These are phyloP conservation scores for Lasiodiplodia sp. DNA, from an alignment of 2,329 filamentous ascomycete species.

Conservation along the genomic window DNA sequence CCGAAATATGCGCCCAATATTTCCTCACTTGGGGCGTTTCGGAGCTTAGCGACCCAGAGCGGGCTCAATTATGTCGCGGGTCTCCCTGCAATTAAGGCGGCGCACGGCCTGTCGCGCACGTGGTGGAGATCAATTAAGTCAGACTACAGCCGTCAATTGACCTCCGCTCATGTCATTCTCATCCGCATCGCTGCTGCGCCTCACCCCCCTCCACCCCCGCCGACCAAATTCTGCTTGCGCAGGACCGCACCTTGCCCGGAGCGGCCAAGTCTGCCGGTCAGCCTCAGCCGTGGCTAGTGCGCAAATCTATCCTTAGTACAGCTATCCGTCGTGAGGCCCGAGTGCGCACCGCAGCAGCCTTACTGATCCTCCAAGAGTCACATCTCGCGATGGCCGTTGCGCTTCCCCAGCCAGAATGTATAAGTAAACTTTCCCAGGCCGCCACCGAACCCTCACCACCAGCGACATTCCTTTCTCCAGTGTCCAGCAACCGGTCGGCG, in stretches of 20 bases:
- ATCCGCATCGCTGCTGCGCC: constrained; percentile 25
- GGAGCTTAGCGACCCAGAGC: constrained; percentile 7
- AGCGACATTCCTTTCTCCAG: constrained; percentile 12
- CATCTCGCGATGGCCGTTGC: constrained; percentile 29
- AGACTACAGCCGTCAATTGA: constrained; percentile 14
- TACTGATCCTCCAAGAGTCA: constrained; percentile 27
- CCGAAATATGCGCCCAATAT: constrained; percentile 23
- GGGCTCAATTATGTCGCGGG: constrained; percentile 15
- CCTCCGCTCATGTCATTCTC: constrained; percentile 26
- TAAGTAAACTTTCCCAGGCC: constrained; percentile 28
- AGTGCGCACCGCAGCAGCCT: constrained; percentile 26
- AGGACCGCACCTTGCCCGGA: constrained; percentile 19
- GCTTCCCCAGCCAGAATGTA: constrained; percentile 11
- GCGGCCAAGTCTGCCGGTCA: constrained; percentile 21
- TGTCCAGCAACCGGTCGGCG: constrained; percentile 4
- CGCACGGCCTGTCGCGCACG: constrained; percentile 23
- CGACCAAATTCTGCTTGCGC: constrained; percentile 13
- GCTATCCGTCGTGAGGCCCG: constrained; percentile 15
- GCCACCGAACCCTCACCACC: constrained; percentile 2
- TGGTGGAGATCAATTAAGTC: constrained; percentile 26
- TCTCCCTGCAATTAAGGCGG: constrained; percentile 5
- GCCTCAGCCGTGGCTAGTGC: constrained; percentile 30
- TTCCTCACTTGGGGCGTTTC: constrained; percentile 23
- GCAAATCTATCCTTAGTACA: constrained; percentile 29
- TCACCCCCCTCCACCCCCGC: constrained; percentile 22